Conservation (phyloP, 2,329 filamentous ascomycete genomes). For the Plectosphaerella cucumerina region DNA sequence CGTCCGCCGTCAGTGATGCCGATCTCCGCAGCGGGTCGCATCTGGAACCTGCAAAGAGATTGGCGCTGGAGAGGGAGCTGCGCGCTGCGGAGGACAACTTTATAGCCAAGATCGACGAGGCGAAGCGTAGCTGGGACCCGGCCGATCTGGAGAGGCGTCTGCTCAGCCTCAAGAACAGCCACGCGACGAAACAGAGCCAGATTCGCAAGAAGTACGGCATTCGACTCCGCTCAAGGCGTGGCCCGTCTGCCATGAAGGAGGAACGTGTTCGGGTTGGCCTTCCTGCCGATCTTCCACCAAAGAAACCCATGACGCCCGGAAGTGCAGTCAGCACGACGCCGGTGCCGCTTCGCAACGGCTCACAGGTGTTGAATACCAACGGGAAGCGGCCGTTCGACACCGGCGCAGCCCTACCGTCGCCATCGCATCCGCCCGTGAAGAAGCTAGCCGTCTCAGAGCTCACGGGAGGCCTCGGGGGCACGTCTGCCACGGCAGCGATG, state of each 20-base stretch:
- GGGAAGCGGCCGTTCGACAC: too few relatives aligned
- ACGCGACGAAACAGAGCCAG: conserved; percentile 52
- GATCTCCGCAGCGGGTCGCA: not conserved
- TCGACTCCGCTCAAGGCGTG: conserved; percentile 43
- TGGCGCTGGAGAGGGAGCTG: conserved; percentile 31
- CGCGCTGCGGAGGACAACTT: conserved; percentile 23
- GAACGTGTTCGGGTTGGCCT: not conserved
- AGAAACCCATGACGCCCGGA: too few relatives aligned
- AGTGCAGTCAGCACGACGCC: too few relatives aligned
- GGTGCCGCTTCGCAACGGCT: too few relatives aligned
- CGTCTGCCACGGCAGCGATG: conserved; percentile 29
- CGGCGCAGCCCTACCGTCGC: not conserved
- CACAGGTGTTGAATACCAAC: too few relatives aligned
- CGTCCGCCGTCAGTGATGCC: not conserved
- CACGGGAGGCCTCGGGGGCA: conserved; percentile 29
- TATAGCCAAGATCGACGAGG: conserved; percentile 4
- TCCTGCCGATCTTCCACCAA: not conserved
- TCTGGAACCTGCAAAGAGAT: not conserved
- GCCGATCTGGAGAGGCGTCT: not conserved
- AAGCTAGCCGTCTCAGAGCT: conserved; percentile 25
- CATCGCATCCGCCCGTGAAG: conserved; percentile 8
- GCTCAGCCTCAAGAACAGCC: conserved; percentile 42
- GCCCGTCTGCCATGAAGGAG: conserved; percentile 24
- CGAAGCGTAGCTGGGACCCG: not conserved
- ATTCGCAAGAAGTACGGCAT: conserved; percentile 57